Evolutionary conservation across 2,329 filamentous ascomycete genomes (phyloP), one percentile per base, ranked within the genome.

Genomic region (Stachybotrys elegans): DNA sequence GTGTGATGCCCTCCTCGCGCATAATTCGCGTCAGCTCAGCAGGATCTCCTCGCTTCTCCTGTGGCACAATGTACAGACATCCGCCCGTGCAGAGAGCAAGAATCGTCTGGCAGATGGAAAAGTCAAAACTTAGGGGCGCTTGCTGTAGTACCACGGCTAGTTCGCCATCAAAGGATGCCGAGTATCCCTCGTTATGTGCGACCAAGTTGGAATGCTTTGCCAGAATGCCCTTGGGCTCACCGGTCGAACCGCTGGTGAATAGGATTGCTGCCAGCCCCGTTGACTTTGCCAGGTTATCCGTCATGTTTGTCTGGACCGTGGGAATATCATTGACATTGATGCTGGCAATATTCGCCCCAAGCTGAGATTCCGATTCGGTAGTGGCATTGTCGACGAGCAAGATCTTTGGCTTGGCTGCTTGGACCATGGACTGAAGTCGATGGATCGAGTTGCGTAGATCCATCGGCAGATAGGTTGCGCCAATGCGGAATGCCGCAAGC

Each of bases 171-270:
- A n/a, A 17, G 12, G 23, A 27, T 2, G 22, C 14, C 7, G 37
- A n/a, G 7, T 13, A 22, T 22, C 29, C 25, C 8, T 36, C 17
- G 20, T 35, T 20, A 11, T 43, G 17, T 4, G 20, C 14, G 5
- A n/a, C 13, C n/a, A 43, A n/a, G 13, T 21, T 23, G 14, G 17
- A 5, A 22, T 45, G 37, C 14, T 32, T 35, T 5, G 42, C 17
- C 2, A 43, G 6, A 13, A 46, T 22, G 12, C 44, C 44, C 14
- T 46, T 46, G 3, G 44, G 44, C 5, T 19, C 16, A 2, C 44
- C 44, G 2, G 40, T 41, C 3, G 44, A 43, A 9, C 44, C 44
- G 22, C 44, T 46, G 3, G 40, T 46, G 21, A 35, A 46, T 4
- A 46, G 11, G 12, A 46, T 36, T 6, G n/a, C n/a, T n/a, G n/a